Base-by-base conservation (phyloP, 2,329 filamentous ascomycete species). In the Aspergillus pseudotamarii region DNA sequence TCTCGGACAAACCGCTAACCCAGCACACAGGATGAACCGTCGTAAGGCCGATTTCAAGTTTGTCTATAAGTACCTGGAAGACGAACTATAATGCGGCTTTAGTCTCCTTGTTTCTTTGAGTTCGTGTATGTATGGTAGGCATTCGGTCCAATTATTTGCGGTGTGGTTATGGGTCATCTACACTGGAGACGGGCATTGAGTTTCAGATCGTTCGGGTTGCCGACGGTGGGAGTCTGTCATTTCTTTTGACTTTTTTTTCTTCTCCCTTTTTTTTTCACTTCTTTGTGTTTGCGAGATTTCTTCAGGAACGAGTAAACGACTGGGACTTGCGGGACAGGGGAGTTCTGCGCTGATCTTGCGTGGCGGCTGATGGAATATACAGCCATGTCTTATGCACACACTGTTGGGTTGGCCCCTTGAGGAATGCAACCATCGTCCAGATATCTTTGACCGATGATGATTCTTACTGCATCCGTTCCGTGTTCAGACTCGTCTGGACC, bases 21-120 rank as follows among this genome's bases (percentile, higher is more conserved):
- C 43, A 55, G 58, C 46, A 41, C 63, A 48, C 74, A 97, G 94
- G 94, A 98, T 98, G 94, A 98, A 98, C 80, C 91, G 94, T 69
- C 85, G 94, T 77, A 97, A 98, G 84, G 94, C 93, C 61, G 94
- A 98, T 78, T 98, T 98, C 84, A 96, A 96, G 81, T 98, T 98
- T 80, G 91, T 92, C 64, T 98, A 98, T 84, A 96, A 96, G 81
- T 98, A 95, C 81, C 86, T 98, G 70, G 94, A 98, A 80, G 94
- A 98, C 76, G 94, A 97, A 79, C 86, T 97, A 78, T 89, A 76
- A 79, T 64, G 30, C 63, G 64, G 51, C 50, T 19, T 12, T 23
- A 21, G 21, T 38, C 26, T 23, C 51, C 8, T 36, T 55, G 14
- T 38, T 21, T 36, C n/a, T 28, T 55, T 23, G 51, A 32, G n/a